Evolutionary conservation across 495 filamentous ascomycete genomes (phyloP).

Genomic region (Melanomma pulvis-pyrius): DNA sequence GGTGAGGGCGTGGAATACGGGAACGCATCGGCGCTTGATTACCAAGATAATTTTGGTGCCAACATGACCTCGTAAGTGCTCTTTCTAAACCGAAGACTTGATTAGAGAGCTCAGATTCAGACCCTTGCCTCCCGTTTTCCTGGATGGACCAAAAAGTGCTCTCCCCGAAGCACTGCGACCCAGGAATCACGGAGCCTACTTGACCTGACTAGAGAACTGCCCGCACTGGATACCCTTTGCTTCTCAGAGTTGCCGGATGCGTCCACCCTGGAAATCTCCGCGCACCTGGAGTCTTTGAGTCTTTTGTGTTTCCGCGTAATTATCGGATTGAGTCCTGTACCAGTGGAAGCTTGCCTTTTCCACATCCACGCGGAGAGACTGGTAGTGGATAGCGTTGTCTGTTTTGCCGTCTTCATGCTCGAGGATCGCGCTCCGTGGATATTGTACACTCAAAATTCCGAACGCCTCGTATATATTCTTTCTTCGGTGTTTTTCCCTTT

Average conservation of each 20-base stretch:
- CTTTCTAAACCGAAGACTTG: not conserved
- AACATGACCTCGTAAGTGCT: not conserved
- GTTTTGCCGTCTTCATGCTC: not conserved
- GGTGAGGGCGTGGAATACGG: not conserved
- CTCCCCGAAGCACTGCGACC: not conserved
- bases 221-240: not conserved
- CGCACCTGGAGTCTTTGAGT: not conserved
- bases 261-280: not conserved
- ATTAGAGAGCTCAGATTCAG: not conserved
- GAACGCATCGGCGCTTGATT: not conserved
- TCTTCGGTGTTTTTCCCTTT: not conserved
- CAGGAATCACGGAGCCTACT: not conserved
- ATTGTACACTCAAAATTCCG: too few species aligned
- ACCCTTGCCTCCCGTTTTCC: not conserved
- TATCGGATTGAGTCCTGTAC: not conserved
- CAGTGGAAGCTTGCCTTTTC: not conserved
- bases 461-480: too few species aligned
- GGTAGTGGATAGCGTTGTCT: not conserved
- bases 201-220: too few species aligned
- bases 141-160: not conserved
- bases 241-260: not conserved
- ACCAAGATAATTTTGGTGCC: too few species aligned
- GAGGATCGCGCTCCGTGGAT: not conserved
- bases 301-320: not conserved
- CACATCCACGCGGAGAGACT: not conserved